phyloP scores from a whole-genome alignment of 768 basidiomycete genomes.

The Leccinum disarticulatum region DNA sequence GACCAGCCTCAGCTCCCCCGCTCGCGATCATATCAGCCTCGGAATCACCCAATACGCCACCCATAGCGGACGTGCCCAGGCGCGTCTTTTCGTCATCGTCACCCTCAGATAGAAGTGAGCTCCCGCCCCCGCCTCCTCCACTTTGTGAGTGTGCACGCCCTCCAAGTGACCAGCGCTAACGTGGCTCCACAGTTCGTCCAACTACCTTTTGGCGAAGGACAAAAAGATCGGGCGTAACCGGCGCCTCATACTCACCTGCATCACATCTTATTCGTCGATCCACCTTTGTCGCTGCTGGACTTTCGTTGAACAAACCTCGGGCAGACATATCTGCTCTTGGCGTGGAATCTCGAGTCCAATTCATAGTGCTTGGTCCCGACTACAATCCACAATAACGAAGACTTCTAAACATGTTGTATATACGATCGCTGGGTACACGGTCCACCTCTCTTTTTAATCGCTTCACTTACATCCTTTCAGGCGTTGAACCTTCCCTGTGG shows the following conservation, averaged over 20 bases:
- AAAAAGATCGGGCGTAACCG: conserved; percentile 66
- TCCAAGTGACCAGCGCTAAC: not conserved
- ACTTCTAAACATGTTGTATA: conserved; percentile 17
- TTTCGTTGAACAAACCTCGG: conserved; percentile 59
- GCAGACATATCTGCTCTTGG: conserved; percentile 61
- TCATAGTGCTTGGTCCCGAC: conserved; percentile 41
- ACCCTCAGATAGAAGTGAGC: conserved; percentile 34
- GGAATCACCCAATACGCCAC: conserved; percentile 1
- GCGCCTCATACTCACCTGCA: conserved; percentile 70
- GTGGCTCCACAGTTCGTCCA: conserved; percentile 59
- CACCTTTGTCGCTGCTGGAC: conserved; percentile 77
- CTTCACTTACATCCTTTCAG: conserved; percentile 11
- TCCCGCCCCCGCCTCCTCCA: conserved; percentile 61
- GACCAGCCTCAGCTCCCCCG: conserved; percentile 28
- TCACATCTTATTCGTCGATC: conserved; percentile 73
- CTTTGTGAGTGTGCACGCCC: conserved; percentile 48
- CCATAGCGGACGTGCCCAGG: conserved; percentile 10
- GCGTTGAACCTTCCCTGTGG: conserved; percentile 35
- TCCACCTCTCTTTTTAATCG: conserved; percentile 1
- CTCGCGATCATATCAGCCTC: conserved; percentile 4
- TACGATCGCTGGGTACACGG: conserved; percentile 17
- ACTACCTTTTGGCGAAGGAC: conserved; percentile 82
- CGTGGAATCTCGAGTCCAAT: conserved; percentile 56
- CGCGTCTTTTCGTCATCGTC: conserved; percentile 18
- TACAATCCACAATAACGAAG: conserved; percentile 24